A percentile compares a stretch with the other conserved stretches of the same genome.
Evolutionary conservation across 2,329 filamentous ascomycete genomes (phyloP).

Genomic region (Lomentospora prolificans): DNA sequence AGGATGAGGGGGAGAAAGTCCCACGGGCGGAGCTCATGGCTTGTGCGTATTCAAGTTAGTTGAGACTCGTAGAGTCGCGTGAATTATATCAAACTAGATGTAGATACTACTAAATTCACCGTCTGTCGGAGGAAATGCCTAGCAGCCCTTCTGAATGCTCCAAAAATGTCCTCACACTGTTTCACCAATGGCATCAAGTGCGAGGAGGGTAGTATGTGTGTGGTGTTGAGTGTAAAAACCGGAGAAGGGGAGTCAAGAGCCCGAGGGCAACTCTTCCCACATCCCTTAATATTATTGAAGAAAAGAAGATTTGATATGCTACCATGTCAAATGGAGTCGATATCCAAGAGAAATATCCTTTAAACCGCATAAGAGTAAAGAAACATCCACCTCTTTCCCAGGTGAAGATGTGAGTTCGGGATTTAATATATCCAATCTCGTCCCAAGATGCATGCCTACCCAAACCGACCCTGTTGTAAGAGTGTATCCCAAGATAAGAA

Average conservation of each 20-base stretch:
- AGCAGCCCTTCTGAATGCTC: no score
- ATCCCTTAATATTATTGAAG: not conserved
- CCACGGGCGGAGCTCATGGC: not conserved
- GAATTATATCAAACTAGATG: no score
- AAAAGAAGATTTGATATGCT: not conserved
- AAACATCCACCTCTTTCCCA: not conserved
- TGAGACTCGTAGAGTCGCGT: no score
- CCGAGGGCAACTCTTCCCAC: not conserved
- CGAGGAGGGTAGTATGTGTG: not conserved
- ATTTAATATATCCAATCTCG: not conserved
- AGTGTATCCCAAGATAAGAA: slow-evolving; percentile 1
- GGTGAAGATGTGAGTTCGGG: not conserved
- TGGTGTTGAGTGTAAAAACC: not conserved
- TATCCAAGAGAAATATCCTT: not conserved
- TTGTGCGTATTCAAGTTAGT: not conserved
- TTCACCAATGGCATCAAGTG: not conserved
- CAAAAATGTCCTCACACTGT: no score
- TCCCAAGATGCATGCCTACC: slow-evolving; percentile 3
- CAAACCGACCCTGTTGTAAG: not conserved
- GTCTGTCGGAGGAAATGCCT: no score
- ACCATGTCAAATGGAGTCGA: not conserved
- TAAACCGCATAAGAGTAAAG: not conserved
- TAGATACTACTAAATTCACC: no score
- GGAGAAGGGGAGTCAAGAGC: not conserved
- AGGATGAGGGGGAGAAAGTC: not conserved